These are phyloP conservation scores for Inonotus hispidus DNA, from an alignment of 1,284 basidiomycete species.

Conservation along the genomic window DNA sequence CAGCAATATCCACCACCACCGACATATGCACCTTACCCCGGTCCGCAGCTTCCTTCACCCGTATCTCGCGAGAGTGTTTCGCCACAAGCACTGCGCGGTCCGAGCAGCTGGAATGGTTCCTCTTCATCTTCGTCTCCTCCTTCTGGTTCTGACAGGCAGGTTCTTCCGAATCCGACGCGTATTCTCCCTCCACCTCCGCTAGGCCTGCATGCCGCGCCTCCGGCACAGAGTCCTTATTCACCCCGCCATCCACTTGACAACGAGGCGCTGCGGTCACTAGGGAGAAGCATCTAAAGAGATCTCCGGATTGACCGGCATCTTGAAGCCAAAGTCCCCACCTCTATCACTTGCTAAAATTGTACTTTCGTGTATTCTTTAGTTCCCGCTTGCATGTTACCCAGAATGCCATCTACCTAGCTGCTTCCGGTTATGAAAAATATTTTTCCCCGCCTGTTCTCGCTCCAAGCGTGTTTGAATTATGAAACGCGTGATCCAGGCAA, in stretches of 20 bases:
- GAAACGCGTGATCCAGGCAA: neutral
- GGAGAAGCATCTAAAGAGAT: constrained; percentile 15
- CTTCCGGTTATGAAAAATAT: neutral
- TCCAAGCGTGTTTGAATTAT: neutral
- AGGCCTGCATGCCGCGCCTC: constrained; percentile 11
- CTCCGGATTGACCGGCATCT: constrained; percentile 10
- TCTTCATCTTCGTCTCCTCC: constrained; percentile 2
- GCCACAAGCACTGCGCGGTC: constrained; percentile 4
- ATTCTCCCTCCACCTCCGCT: constrained; percentile 11
- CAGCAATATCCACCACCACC: constrained; percentile 28
- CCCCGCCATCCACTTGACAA: constrained; percentile 32
- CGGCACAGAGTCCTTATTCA: constrained; percentile 22
- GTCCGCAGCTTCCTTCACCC: constrained; percentile 13
- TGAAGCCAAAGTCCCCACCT: constrained; percentile 3
- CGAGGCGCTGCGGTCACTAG: constrained; percentile 28
- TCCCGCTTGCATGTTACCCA: neutral
- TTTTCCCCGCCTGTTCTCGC: neutral
- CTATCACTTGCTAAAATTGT: neutral
- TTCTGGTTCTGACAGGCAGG: constrained; percentile 1
- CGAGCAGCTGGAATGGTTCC: neutral
- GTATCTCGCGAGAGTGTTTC: constrained; percentile 15
- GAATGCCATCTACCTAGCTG: neutral
- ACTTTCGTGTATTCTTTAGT: neutral
- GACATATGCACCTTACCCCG: constrained; percentile 21
- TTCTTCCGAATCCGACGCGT: constrained; percentile 12